Percentiles rank a stretch among this genome's conserved stretches.
phyloP scores from a whole-genome alignment of 495 filamentous ascomycete species.

The Aspergillus ellipticus region DNA sequence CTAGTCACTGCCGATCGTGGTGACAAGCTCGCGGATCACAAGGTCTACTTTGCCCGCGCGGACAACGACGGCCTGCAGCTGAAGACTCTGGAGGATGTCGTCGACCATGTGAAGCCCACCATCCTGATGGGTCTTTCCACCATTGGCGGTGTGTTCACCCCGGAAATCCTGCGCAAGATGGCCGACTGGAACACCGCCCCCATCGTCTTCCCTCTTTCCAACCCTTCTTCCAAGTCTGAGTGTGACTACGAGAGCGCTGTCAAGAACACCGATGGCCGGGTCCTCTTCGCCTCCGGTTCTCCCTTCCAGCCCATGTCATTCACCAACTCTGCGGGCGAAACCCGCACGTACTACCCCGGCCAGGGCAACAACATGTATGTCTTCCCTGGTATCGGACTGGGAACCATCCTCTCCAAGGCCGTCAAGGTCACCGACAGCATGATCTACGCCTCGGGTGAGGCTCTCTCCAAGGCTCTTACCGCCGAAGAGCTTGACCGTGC shows the following conservation, averaged over 20 bases:
- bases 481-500: constrained; percentile 74
- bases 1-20: constrained; percentile 92
- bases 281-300: constrained; percentile 90
- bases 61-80: constrained; percentile 92
- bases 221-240: constrained; percentile 92
- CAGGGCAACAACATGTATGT: constrained; percentile 96
- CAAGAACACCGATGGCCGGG: constrained; percentile 81
- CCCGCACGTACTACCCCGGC: constrained; percentile 76
- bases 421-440: constrained; percentile 89
- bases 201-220: constrained; percentile 91
- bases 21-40: constrained; percentile 92
- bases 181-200: constrained; percentile 74
- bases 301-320: constrained; percentile 74
- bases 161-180: constrained; percentile 79
- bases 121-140: constrained; percentile 94
- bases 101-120: constrained; percentile 90
- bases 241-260: constrained; percentile 94
- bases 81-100: constrained; percentile 84
- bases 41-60: constrained; percentile 90
- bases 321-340: constrained; percentile 56
- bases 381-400: constrained; percentile 94
- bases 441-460: constrained; percentile 84
- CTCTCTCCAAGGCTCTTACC: constrained; percentile 74
- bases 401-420: constrained; percentile 87
- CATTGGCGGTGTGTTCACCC: constrained; percentile 90